Conservation (phyloP, 2,329 filamentous ascomycete species). For the Ceratocystis cubensis region DNA sequence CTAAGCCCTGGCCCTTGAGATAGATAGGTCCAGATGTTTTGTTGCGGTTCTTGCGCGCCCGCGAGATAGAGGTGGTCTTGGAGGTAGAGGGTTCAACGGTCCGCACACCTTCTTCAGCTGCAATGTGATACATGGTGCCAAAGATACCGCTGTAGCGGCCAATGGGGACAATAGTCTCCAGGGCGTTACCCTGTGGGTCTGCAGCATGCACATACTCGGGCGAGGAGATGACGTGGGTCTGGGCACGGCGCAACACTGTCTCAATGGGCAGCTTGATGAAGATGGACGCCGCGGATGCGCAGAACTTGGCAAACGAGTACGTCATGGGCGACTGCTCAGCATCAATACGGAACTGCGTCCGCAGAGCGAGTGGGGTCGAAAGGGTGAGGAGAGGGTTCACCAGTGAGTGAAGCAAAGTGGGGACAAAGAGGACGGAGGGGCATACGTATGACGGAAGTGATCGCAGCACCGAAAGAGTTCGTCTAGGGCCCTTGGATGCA, state of each 20-base stretch:
- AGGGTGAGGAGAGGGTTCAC: slow-evolving; percentile 72
- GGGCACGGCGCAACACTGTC: slow-evolving; percentile 78
- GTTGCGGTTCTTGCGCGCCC: slow-evolving; percentile 14
- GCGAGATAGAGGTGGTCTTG: slow-evolving; percentile 13
- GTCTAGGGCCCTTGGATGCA: slow-evolving; percentile 58
- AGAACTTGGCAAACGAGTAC: slow-evolving; percentile 72
- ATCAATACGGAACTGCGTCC: slow-evolving; percentile 73
- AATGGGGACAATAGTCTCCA: slow-evolving; percentile 66
- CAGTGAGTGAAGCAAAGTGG: slow-evolving; percentile 77
- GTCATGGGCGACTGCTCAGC: slow-evolving; percentile 66
- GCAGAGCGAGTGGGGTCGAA: slow-evolving; percentile 72
- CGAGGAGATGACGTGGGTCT: slow-evolving; percentile 57
- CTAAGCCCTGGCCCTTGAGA: slow-evolving; percentile 52
- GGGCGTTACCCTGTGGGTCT: slow-evolving; percentile 30
- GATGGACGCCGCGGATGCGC: slow-evolving; percentile 65
- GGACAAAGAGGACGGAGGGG: slow-evolving; percentile 56
- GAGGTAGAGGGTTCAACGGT: slow-evolving; percentile 28
- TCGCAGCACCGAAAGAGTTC: slow-evolving; percentile 65
- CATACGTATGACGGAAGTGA: slow-evolving; percentile 67
- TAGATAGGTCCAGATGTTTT: slow-evolving; percentile 33
- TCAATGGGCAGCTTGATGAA: slow-evolving; percentile 82
- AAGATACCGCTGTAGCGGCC: slow-evolving; percentile 75
- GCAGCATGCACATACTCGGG: slow-evolving; percentile 40
- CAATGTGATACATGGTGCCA: slow-evolving; percentile 83
- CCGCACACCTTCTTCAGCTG: slow-evolving; percentile 64